A percentile compares a stretch with the other conserved stretches of the same genome.
These are phyloP conservation scores for Aureobasidium sp. DNA, from an alignment of 2,329 filamentous ascomycete species.

Conservation along the genomic window DNA sequence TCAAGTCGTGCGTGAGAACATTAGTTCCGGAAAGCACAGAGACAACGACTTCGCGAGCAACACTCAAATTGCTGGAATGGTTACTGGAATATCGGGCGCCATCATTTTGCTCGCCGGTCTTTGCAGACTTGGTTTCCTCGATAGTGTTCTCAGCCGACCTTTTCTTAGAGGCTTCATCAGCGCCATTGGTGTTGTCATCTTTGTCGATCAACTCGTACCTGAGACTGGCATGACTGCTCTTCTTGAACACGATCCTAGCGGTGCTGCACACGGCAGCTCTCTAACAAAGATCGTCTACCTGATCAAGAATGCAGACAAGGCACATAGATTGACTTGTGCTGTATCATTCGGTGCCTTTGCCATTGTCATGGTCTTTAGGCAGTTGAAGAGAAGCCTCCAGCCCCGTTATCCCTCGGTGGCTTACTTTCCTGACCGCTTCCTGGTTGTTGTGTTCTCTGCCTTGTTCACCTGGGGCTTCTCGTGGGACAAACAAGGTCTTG, in stretches of 20 bases:
- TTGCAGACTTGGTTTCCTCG: conserved; percentile 80
- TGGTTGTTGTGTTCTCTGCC: conserved; percentile 79
- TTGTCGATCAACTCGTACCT: conserved; percentile 88
- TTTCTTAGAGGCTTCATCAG: conserved; percentile 95
- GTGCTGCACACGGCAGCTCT: conserved; percentile 75
- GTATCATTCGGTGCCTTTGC: conserved; percentile 73
- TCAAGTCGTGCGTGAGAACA: conserved; percentile 70
- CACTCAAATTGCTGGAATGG: conserved; percentile 76
- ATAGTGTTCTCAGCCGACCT: conserved; percentile 86
- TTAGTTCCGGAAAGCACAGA: conserved; percentile 56
- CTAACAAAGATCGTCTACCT: conserved; percentile 81
- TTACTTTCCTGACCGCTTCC: conserved; percentile 84
- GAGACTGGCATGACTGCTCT: conserved; percentile 68
- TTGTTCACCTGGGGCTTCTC: conserved; percentile 66
- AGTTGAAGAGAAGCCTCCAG: conserved; percentile 72
- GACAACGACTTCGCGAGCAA: conserved; percentile 64
- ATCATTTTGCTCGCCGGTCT: conserved; percentile 84
- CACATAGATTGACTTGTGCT: conserved; percentile 66
- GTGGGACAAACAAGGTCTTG: conserved; percentile 74
- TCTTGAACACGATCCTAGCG: conserved; percentile 48
- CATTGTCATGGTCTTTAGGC: conserved; percentile 74
- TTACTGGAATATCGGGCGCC: conserved; percentile 77
- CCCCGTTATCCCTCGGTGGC: conserved; percentile 71
- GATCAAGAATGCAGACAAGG: conserved; percentile 53
- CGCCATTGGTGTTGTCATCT: conserved; percentile 91